These are phyloP conservation scores for Talinum fruticosum DNA, from an alignment of 148 eudicot species.

Conservation along the genomic window DNA sequence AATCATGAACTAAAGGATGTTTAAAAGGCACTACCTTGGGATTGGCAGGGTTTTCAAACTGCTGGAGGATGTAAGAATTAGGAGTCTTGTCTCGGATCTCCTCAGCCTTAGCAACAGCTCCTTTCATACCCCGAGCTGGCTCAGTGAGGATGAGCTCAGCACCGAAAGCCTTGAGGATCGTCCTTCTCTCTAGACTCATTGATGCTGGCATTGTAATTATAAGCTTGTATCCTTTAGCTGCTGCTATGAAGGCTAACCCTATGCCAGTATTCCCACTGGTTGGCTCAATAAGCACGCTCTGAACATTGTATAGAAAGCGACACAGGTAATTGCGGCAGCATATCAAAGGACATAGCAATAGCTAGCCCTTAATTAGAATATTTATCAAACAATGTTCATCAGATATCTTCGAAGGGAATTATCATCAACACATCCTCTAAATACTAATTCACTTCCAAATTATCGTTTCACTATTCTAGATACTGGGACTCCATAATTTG, in stretches of 20 bases:
- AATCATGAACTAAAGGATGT: not conserved
- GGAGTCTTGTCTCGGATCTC: slow-evolving; percentile 77
- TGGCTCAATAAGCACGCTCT: slow-evolving; percentile 82
- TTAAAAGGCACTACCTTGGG: slow-evolving; percentile 50
- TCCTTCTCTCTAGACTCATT: slow-evolving; percentile 79
- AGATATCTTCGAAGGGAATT: not conserved
- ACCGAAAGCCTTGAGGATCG: slow-evolving; percentile 79
- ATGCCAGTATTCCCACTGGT: slow-evolving; percentile 94
- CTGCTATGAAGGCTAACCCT: slow-evolving; percentile 83
- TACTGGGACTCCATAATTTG: slow-evolving; percentile 5
- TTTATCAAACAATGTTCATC: not conserved
- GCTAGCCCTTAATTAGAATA: not conserved
- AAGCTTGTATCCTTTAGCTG: slow-evolving; percentile 85
- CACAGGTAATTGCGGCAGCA: slow-evolving; percentile 5
- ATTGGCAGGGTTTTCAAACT: slow-evolving; percentile 85
- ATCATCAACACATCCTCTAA: not conserved
- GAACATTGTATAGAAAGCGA: not conserved
- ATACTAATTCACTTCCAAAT: not conserved
- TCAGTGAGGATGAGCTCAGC: slow-evolving; percentile 75
- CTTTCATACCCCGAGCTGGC: slow-evolving; percentile 77
- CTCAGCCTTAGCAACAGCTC: slow-evolving; percentile 70
- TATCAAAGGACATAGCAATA: not conserved
- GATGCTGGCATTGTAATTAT: slow-evolving; percentile 78
- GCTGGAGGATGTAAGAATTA: slow-evolving; percentile 64
- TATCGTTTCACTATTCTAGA: not conserved